Conservation (phyloP, 2,329 filamentous ascomycete genomes). For the Blumeria hordei region DNA sequence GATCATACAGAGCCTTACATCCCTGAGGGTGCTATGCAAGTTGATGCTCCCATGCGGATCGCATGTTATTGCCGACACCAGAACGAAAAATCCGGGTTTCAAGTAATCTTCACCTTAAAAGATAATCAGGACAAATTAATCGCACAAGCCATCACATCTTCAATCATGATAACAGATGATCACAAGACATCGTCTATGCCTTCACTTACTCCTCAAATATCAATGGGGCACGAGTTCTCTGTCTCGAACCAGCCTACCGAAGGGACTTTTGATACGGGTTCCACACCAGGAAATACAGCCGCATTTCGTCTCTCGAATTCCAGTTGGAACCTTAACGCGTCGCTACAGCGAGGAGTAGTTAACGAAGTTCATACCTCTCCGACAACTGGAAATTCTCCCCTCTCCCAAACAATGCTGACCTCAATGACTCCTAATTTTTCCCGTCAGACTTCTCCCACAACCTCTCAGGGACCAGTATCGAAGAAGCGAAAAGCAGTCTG, state of each 20-base stretch:
- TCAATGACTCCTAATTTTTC: conserved; percentile 38
- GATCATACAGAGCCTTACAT: conserved; percentile 22
- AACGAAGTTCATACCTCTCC: conserved; percentile 9
- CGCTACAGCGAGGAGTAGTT: conserved; percentile 24
- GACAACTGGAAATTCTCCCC: conserved; percentile 15
- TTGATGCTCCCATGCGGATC: conserved; percentile 81
- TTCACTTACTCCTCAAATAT: conserved; percentile 12
- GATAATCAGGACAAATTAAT: conserved; percentile 53
- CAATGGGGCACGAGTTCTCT: conserved; percentile 17
- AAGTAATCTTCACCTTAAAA: conserved; percentile 84
- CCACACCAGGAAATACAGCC: conserved; percentile 13
- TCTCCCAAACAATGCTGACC: conserved; percentile 18
- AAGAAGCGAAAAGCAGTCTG: conserved; percentile 69
- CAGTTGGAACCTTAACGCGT: conserved; percentile 34
- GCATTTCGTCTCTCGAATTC: conserved; percentile 33
- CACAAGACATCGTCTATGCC: conserved; percentile 58
- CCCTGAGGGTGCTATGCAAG: conserved; percentile 40
- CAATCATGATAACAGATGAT: conserved; percentile 94
- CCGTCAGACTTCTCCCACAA: conserved; percentile 46
- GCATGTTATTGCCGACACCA: conserved; percentile 94
- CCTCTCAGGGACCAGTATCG: conserved; percentile 35
- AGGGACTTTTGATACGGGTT: conserved; percentile 10
- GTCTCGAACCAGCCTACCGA: conserved; percentile 3
- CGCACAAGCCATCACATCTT: conserved; percentile 62
- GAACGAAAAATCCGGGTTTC: conserved; percentile 75